phyloP scores from a whole-genome alignment of 768 basidiomycete species.

The Mycena belliarum region DNA sequence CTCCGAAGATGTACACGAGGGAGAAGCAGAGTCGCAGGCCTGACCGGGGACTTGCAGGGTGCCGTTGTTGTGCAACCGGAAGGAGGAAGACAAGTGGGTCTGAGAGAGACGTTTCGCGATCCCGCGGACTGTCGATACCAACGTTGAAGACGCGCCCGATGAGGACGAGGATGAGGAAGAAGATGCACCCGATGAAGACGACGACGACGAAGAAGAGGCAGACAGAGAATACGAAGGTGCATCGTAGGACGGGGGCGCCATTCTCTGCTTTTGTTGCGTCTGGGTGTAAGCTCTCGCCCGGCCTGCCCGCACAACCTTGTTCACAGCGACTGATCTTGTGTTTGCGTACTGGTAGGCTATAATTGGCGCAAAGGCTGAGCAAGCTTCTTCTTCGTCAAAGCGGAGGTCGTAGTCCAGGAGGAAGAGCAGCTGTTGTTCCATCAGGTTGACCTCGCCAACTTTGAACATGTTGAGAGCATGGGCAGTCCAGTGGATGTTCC shows the following conservation, averaged over 20 bases:
- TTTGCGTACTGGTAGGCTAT: constrained; percentile 46
- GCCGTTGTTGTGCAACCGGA: constrained; percentile 25
- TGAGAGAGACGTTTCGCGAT: constrained; percentile 60
- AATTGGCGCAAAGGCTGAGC: constrained; percentile 70
- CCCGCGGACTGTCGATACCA: constrained; percentile 58
- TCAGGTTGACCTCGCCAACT: constrained; percentile 82
- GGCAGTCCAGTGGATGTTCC: constrained; percentile 90
- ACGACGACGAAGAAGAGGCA: constrained; percentile 26
- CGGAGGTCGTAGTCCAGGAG: constrained; percentile 92
- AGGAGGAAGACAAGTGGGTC: constrained; percentile 37
- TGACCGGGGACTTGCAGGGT: constrained; percentile 46
- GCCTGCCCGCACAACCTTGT: constrained; percentile 53
- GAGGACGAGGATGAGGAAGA: constrained; percentile 34
- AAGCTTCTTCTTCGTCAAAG: constrained; percentile 82
- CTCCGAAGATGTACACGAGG: constrained; percentile 53
- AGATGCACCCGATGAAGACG: constrained; percentile 26
- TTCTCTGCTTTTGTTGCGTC: constrained; percentile 39
- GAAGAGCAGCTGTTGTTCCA: constrained; percentile 95
- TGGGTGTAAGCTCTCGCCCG: constrained; percentile 44
- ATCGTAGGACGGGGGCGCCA: constrained; percentile 42
- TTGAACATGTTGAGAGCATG: constrained; percentile 74
- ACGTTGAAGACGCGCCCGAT: constrained; percentile 30
- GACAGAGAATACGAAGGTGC: constrained; percentile 25
- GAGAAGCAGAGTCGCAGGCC: constrained; percentile 41
- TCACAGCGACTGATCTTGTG: constrained; percentile 54